Conservation (phyloP, 192 early-diverging fungal species). For the Radiomyces spectabilis region DNA sequence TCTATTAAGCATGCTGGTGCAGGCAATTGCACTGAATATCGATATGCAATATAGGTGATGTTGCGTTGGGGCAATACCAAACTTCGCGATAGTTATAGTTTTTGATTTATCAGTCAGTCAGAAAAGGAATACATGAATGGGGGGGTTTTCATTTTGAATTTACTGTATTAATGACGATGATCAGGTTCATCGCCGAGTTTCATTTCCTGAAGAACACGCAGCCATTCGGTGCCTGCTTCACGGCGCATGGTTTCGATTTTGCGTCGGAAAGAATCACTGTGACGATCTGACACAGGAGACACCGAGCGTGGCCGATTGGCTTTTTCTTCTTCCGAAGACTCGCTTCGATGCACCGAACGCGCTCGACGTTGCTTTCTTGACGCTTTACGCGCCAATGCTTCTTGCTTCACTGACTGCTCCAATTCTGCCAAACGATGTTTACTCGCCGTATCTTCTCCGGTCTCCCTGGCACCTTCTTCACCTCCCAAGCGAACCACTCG, state of each 20-base stretch:
- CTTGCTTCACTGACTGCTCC: slow-evolving; percentile 6
- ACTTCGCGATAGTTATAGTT: too few species aligned
- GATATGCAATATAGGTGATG: too few species aligned
- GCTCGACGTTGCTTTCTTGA: slow-evolving; percentile 5
- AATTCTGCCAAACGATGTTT: slow-evolving; percentile 7
- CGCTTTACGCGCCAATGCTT: neutral
- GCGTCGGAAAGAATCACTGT: slow-evolving; percentile 30
- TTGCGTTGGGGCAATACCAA: too few species aligned
- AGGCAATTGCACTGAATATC: too few species aligned
- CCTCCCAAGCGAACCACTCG: slow-evolving; percentile 21
- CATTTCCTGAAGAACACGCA: slow-evolving; percentile 46
- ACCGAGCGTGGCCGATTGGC: neutral
- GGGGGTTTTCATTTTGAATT: too few species aligned
- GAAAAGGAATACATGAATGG: too few species aligned
- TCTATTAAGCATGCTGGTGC: too few species aligned
- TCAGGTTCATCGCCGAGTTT: slow-evolving; percentile 16
- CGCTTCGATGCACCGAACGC: slow-evolving; percentile 12
- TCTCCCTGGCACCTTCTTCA: slow-evolving; percentile 2
- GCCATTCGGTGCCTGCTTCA: slow-evolving; percentile 46
- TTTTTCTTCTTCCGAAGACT: neutral
- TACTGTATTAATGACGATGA: too few species aligned
- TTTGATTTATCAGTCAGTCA: too few species aligned
- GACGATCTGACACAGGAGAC: slow-evolving; percentile 1
- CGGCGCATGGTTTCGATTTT: slow-evolving; percentile 43
- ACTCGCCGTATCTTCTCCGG: neutral